These are phyloP conservation scores for Colletotrichum graminicola DNA, from an alignment of 2,329 filamentous ascomycete genomes.

Conservation along the genomic window DNA sequence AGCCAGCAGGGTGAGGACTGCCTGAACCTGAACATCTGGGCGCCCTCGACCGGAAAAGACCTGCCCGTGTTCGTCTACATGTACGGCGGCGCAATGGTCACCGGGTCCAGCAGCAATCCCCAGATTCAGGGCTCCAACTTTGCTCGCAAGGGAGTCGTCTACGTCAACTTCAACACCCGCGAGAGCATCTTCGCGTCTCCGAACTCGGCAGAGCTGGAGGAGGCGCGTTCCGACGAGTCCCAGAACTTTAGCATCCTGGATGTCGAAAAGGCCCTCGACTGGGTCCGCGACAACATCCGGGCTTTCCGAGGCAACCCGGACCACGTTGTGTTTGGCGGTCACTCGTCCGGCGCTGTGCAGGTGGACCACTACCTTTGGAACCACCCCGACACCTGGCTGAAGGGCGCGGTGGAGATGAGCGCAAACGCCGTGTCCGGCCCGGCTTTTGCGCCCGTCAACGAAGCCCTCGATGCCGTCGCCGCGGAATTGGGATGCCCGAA, in stretches of 20 bases:
- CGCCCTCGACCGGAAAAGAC: constrained; percentile 45
- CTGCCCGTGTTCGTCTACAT: constrained; percentile 58
- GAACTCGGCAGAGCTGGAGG: constrained; percentile 53
- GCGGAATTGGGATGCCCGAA: constrained; percentile 52
- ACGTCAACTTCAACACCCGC: constrained; percentile 56
- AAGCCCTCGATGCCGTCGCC: constrained; percentile 53
- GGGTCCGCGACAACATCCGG: constrained; percentile 55
- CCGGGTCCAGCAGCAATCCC: constrained; percentile 56
- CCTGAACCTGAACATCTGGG: constrained; percentile 57
- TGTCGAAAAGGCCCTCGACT: constrained; percentile 54
- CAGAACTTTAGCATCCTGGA: constrained; percentile 52
- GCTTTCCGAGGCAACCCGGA: constrained; percentile 60
- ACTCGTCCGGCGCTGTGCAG: constrained; percentile 53
- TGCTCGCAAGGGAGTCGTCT: constrained; percentile 52
- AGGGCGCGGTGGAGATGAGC: constrained; percentile 56
- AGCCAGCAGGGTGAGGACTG: constrained; percentile 54
- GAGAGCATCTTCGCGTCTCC: constrained; percentile 60
- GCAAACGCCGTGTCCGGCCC: constrained; percentile 57
- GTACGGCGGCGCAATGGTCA: constrained; percentile 59
- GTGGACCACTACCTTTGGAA: constrained; percentile 59
- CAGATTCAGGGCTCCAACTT: constrained; percentile 53
- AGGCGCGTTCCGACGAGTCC: constrained; percentile 45
- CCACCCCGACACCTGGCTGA: constrained; percentile 53
- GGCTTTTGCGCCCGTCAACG: constrained; percentile 52
- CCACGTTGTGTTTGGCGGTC: constrained; percentile 59